phyloP scores from a whole-genome alignment of 805 yeast genomes.

The Scheffersomyces amazonensis region DNA sequence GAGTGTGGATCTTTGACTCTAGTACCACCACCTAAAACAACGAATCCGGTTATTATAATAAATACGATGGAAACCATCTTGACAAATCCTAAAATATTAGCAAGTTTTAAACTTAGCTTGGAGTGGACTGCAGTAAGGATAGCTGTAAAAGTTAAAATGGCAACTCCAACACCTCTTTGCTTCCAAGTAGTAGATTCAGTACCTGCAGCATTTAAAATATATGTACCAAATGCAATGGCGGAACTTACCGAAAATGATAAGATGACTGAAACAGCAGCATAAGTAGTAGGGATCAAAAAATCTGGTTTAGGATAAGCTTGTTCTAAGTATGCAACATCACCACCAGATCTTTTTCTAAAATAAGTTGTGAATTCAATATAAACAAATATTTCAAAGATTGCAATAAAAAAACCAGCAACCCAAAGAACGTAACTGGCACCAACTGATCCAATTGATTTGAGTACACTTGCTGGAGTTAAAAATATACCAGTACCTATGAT shows the following conservation, averaged over 20 bases:
- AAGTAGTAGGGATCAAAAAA: slow-evolving; percentile 35
- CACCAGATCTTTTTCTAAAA: slow-evolving; percentile 26
- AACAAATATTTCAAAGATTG: slow-evolving; percentile 37
- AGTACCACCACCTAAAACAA: slow-evolving; percentile 35
- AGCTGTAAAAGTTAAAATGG: slow-evolving; percentile 22
- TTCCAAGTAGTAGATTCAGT: slow-evolving; percentile 30
- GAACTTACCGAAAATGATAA: slow-evolving; percentile 61
- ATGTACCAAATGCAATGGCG: slow-evolving; percentile 66
- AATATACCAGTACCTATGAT: slow-evolving; percentile 45
- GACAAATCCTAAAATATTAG: slow-evolving; percentile 32
- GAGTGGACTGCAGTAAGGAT: slow-evolving; percentile 20
- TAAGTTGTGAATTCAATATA: slow-evolving; percentile 38
- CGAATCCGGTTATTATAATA: slow-evolving; percentile 32
- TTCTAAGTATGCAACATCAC: slow-evolving; percentile 39
- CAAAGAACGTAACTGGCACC: slow-evolving; percentile 45
- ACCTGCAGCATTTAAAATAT: slow-evolving; percentile 40
- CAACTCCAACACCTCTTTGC: slow-evolving; percentile 34
- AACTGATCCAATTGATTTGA: slow-evolving; percentile 40
- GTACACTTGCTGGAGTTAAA: slow-evolving; percentile 45
- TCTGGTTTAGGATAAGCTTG: slow-evolving; percentile 30
- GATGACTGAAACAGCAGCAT: slow-evolving; percentile 50
- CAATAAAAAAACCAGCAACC: slow-evolving; percentile 34
- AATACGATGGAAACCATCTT: slow-evolving; percentile 31
- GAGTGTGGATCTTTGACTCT: slow-evolving; percentile 26
- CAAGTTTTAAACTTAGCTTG: slow-evolving; percentile 24